Evolutionary conservation across 768 basidiomycete species (phyloP), one percentile per base, ranked within the genome.

Genomic region (Lyophyllum atratum): DNA sequence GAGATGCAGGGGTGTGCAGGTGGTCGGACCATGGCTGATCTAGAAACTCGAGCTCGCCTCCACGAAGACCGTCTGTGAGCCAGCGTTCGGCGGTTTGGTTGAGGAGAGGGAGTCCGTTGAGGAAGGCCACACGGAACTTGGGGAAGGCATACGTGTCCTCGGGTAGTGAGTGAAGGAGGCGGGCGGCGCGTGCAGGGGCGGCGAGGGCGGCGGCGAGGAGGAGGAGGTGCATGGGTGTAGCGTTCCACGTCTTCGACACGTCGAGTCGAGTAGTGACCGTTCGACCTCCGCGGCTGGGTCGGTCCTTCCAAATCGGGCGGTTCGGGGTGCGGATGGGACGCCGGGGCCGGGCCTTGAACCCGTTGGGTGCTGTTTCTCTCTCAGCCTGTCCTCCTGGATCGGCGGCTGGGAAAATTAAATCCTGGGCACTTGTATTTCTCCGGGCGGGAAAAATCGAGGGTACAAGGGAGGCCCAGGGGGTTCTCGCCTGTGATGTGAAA

Each of bases 81-180:
- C 93, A 94, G 31, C 78, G 79, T 59, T 87, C 75, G 3, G 89
- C 92, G 1, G 90, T 91, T 47, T 87, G 76, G 63, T 88, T 86
- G 24, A 79, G 71, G 60, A 94, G 74, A 25, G 92, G 92, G n/a
- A 86, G 81, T 55, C 82, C 81, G 67, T 91, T 90, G 66, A 94
- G 82, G 71, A 91, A 94, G 39, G 85, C 74, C 58, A 94, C 86
- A 40, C 84, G 81, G 68, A 84, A 89, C 69, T 94, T 94, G 61
- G 92, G 93, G 68, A 87, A 92, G 0, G 92, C 87, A 70, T 85
- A 82, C 15, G 85, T 77, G 64, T 94, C 92, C 64, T 93, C 89
- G 26, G 92, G 91, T 45, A 92, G 79, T 9, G 87, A 84, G 66
- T 91, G 86, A 26, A 86, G 69, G n/a, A 85, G 61, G 50, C 79